A percentile compares a stretch with the other conserved stretches of the same genome.
Evolutionary conservation across 2,329 filamentous ascomycete species (phyloP).

Genomic region (Chrysosporium queenslandicum): DNA sequence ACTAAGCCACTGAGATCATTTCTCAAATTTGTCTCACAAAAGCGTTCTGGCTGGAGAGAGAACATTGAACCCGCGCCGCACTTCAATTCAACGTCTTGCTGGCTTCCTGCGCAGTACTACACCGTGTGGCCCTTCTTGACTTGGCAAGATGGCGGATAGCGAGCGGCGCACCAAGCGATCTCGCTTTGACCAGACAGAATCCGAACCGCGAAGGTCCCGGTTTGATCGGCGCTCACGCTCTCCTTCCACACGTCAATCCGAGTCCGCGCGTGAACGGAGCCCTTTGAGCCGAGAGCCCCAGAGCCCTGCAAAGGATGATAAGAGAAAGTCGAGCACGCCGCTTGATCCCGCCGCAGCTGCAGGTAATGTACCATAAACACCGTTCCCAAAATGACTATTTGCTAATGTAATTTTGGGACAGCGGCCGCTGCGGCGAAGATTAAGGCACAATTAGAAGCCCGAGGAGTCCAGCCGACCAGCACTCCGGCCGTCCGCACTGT

Average conservation of each 20-base stretch:
- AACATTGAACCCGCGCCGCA: no score
- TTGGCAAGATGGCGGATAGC: conserved; percentile 59
- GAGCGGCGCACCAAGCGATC: conserved; percentile 73
- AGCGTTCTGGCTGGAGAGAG: no score
- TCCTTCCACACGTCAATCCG: conserved; percentile 56
- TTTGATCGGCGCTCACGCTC: conserved; percentile 91
- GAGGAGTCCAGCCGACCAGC: conserved; percentile 81
- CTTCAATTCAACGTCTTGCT: no score
- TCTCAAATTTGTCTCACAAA: conserved; percentile 2
- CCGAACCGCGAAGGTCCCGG: conserved; percentile 64
- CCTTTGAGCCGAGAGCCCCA: conserved; percentile 51
- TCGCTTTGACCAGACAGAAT: conserved; percentile 86
- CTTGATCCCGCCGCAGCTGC: conserved; percentile 67
- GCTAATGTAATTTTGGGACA: conserved; percentile 27
- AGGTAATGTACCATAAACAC: no score
- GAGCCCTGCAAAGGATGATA: conserved; percentile 38
- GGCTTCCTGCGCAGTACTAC: no score
- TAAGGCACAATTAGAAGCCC: conserved; percentile 71
- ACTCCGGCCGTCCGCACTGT: conserved; percentile 67
- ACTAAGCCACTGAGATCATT: conserved; percentile 6
- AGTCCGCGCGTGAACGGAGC: conserved; percentile 68
- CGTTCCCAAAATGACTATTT: no score
- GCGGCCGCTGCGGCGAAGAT: conserved; percentile 84
- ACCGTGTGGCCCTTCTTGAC: neutral
- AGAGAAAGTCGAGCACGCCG: conserved; percentile 37